Base-by-base conservation (phyloP, 2,329 filamentous ascomycete genomes). In the Knufia fluminis region DNA sequence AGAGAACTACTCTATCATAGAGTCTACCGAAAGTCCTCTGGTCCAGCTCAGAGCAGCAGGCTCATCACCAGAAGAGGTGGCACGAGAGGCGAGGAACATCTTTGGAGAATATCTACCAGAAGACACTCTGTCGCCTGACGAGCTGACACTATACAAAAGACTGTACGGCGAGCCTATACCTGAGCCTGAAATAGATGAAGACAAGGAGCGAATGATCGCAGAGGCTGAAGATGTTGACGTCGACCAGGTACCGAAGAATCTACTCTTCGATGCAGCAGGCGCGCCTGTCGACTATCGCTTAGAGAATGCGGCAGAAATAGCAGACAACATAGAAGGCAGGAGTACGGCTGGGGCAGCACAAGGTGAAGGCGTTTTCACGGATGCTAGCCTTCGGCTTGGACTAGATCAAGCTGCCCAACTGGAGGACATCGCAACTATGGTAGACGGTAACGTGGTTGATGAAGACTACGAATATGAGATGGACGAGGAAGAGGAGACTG, bases 71-170 rank as follows among this genome's bases (percentile, higher is more conserved):
- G 84, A 87, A 62, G 70, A 72, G 9, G 69, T 83, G 6, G 87
- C 87, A 26, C 79, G 85, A 49, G 74, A 80, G 57, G 83, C 86
- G 31, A 80, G 84, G 59, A 82, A 86, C 55, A 74, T 79, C 7
- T 94, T 88, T 64, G 83, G 88, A 53, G 82, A 92, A 60, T 82
- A 76, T 0, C 67, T 96, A 20, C 90, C 90, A 0, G 77, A 80
- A 26, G 81, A 76, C 28, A 79, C 86, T 58, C 66, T 96, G 46
- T 80, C 73, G 28, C 72, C 75, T 1, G 77, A 84, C 47, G 89
- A 95, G 64, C 82, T 84, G 60, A 71, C 70, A 42, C 69, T 94
- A 1, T 95, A 94, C 65, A 80, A 85, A 61, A 76, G 88, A 55
- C 69, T 94, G 14, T 96, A 92, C 64, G 91, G 90, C 1, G 73